phyloP scores from a whole-genome alignment of 2,329 filamentous ascomycete species.

The Juglanconis sp. region DNA sequence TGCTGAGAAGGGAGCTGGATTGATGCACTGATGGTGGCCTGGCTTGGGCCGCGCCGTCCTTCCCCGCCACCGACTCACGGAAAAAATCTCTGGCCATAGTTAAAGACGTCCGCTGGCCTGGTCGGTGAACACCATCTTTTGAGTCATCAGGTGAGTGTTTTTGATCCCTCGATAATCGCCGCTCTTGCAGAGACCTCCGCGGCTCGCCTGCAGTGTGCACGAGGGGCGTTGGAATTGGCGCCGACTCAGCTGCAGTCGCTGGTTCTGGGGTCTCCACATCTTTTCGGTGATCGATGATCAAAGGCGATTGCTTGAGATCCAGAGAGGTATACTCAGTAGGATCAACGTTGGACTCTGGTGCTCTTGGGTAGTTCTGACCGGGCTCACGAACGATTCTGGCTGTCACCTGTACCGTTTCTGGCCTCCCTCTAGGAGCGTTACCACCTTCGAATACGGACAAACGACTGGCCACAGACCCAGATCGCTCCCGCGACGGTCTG shows the following conservation, averaged over 20 bases:
- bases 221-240: conserved; percentile 20
- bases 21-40: conserved; percentile 45
- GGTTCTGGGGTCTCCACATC: conserved; percentile 29
- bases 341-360: conserved; percentile 39
- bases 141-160: conserved; percentile 20
- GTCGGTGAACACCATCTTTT: conserved; percentile 27
- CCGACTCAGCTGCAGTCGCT: conserved; percentile 24
- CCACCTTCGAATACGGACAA: conserved; percentile 53
- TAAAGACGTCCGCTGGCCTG: conserved; percentile 54
- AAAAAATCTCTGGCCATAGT: conserved; percentile 60
- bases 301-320: conserved; percentile 57
- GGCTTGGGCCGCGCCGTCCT: conserved; percentile 23
- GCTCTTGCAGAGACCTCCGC: conserved; percentile 47
- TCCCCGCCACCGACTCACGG: conserved; percentile 46
- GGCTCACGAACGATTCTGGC: conserved; percentile 75
- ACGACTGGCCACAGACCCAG: conserved; percentile 53
- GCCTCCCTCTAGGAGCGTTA: conserved; percentile 43
- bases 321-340: conserved; percentile 43
- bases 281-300: conserved; percentile 56
- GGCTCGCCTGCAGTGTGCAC: conserved; percentile 19
- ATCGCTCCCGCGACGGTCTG: conserved; percentile 40
- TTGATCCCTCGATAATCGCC: conserved; percentile 42
- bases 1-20: conserved; percentile 52
- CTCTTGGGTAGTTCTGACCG: conserved; percentile 37
- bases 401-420: conserved; percentile 84